Percentiles rank a stretch among this genome's conserved stretches.
phyloP scores from a whole-genome alignment of 2,329 filamentous ascomycete species.

The Trichoderma sp. region DNA sequence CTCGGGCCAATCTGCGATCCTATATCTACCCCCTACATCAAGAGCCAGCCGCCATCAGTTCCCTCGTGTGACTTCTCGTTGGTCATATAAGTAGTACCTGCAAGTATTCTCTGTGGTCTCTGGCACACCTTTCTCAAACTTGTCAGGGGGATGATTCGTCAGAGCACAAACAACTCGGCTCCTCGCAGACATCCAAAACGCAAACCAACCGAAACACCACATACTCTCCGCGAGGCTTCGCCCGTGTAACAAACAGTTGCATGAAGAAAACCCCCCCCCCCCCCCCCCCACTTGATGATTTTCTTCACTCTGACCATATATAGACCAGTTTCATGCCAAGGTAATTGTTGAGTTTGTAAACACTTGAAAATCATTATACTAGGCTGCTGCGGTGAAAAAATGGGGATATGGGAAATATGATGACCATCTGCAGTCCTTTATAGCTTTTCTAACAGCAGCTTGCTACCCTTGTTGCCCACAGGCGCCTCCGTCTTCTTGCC shows the following conservation, averaged over 20 bases:
- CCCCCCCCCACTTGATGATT: background rate
- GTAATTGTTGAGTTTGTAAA: background rate
- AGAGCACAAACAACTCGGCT: constrained; percentile 10
- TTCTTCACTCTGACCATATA: background rate
- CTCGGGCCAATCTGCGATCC: background rate
- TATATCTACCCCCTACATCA: background rate
- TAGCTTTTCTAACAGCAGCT: constrained; percentile 59
- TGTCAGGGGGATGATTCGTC: background rate
- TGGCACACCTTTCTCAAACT: constrained; percentile 2
- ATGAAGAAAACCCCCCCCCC: too few relatives aligned
- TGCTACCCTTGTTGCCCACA: constrained; percentile 61
- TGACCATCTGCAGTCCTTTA: constrained; percentile 24
- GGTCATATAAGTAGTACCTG: background rate
- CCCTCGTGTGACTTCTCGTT: background rate
- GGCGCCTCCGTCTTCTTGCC: constrained; percentile 43
- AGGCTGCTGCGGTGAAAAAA: background rate
- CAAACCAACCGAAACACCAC: background rate
- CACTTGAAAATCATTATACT: background rate
- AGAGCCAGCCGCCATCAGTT: background rate
- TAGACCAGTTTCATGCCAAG: background rate
- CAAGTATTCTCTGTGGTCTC: background rate
- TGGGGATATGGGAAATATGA: background rate
- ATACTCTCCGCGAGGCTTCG: background rate
- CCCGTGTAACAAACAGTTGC: background rate
- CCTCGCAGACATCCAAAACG: background rate